A percentile compares a stretch with the other conserved stretches of the same genome.
Conservation (phyloP, 2,329 filamentous ascomycete genomes). For the Hansfordia pulvinata region DNA sequence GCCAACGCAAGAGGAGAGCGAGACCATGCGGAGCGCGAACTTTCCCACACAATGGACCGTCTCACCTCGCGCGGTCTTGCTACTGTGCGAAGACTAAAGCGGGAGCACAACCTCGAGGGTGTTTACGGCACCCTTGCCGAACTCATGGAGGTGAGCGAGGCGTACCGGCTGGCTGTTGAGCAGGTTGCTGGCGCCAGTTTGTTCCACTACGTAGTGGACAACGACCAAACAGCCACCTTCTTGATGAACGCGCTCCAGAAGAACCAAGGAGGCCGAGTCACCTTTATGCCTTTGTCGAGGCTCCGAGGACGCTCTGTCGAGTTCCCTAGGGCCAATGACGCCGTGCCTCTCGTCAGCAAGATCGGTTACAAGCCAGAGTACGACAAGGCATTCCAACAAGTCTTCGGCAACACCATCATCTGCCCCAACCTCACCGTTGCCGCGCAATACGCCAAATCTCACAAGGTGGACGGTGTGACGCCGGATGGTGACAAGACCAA, state of each 20-base stretch:
- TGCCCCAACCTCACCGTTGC: slow-evolving; percentile 83
- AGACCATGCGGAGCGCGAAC: slow-evolving; percentile 60
- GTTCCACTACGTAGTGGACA: slow-evolving; percentile 94
- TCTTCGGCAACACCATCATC: slow-evolving; percentile 91
- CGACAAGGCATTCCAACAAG: slow-evolving; percentile 80
- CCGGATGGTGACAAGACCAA: slow-evolving; percentile 90
- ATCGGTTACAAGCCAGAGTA: slow-evolving; percentile 65
- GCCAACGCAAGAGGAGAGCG: slow-evolving; percentile 64
- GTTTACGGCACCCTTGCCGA: slow-evolving; percentile 90
- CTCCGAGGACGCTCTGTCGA: slow-evolving; percentile 58
- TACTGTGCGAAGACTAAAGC: slow-evolving; percentile 73
- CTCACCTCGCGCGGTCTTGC: slow-evolving; percentile 77
- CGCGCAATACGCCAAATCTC: slow-evolving; percentile 81
- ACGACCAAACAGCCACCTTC: slow-evolving; percentile 71
- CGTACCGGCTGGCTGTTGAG: slow-evolving; percentile 80
- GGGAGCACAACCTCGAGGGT: slow-evolving; percentile 65
- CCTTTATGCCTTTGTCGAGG: slow-evolving; percentile 86
- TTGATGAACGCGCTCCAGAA: slow-evolving; percentile 70
- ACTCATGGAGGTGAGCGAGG: slow-evolving; percentile 73
- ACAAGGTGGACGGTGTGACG: slow-evolving; percentile 86
- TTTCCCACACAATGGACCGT: slow-evolving; percentile 80
- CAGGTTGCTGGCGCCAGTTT: slow-evolving; percentile 85
- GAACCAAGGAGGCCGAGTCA: slow-evolving; percentile 72
- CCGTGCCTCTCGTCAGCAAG: slow-evolving; percentile 75
- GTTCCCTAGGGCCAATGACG: slow-evolving; percentile 75